Percentiles rank a stretch among this genome's conserved stretches.
Conservation (phyloP, 192 early-diverging fungal species). For the Chytriomyces sp. region DNA sequence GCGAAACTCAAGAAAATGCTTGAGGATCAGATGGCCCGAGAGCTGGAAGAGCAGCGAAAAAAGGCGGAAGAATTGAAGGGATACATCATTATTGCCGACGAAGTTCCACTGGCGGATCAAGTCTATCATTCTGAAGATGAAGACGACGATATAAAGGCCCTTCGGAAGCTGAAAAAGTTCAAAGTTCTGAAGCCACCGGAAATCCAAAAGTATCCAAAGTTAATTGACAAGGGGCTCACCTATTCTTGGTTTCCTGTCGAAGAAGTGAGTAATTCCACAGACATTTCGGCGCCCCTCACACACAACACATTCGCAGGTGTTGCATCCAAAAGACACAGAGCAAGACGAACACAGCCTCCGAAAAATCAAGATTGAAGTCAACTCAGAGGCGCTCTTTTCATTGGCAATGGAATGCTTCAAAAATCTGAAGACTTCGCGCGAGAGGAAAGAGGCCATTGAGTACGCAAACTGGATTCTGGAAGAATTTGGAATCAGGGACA, state of each 20-base stretch:
- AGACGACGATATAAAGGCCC: slow-evolving; percentile 26
- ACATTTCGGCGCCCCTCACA: background rate
- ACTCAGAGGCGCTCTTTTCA: slow-evolving; percentile 18
- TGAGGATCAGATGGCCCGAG: slow-evolving; percentile 34
- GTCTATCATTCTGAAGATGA: slow-evolving; percentile 33
- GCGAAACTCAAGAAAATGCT: slow-evolving; percentile 49
- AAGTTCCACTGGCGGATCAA: background rate
- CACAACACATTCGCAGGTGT: slow-evolving; percentile 2
- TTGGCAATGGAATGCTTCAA: slow-evolving; percentile 25
- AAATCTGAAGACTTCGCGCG: background rate
- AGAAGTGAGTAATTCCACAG: slow-evolving; percentile 30
- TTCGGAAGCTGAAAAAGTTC: slow-evolving; percentile 20
- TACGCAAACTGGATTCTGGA: slow-evolving; percentile 48
- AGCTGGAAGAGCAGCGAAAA: slow-evolving; percentile 23
- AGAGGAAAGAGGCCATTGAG: slow-evolving; percentile 39
- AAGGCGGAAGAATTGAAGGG: slow-evolving; percentile 35
- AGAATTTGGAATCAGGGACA: slow-evolving; percentile 42
- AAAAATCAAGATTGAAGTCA: slow-evolving; percentile 27
- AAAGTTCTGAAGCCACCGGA: slow-evolving; percentile 15
- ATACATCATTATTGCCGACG: slow-evolving; percentile 4
- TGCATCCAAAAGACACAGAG: slow-evolving; percentile 5
- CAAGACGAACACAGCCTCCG: slow-evolving; percentile 2
- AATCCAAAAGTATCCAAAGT: slow-evolving; percentile 37
- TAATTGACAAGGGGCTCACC: slow-evolving; percentile 45
- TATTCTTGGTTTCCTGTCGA: slow-evolving; percentile 52